Evolutionary conservation across 345 rosid species (phyloP), one percentile per base, ranked within the genome.

Genomic region (Syzygium aromaticum): DNA sequence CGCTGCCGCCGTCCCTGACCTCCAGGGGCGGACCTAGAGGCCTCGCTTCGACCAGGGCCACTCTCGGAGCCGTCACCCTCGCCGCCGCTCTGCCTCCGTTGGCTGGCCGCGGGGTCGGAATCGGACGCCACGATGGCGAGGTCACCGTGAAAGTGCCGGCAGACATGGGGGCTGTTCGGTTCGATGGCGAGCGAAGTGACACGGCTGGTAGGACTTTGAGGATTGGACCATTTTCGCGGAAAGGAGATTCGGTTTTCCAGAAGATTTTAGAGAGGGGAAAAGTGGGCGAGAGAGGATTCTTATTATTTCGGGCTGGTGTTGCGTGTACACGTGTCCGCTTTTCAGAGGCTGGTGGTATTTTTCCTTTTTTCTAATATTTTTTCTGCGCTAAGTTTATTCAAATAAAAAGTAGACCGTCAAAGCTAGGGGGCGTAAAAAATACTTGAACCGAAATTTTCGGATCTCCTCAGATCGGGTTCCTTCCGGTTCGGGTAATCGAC

Each of bases 31-130:
- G 77, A 84, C 64, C 63, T 33, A 46, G 64, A n/a, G 93, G 92
- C 59, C 89, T 87, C 19, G 94, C 90, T 85, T 92, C 92, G 82
- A 91, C 92, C 43, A 91, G 27, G 86, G 94, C 94, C 17, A 92
- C 92, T 46, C 92, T 88, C 85, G 89, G 87, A 64, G 52, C 67
- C 28, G 59, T n/a, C 16, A 88, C 85, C 22, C 77, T 77, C 82
- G 57, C 84, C 67, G 77, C 67, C 56, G 53, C 53, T 49, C 38
- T 78, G 33, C 85, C 52, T 15, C 52, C 85, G 51, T 49, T 59
- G 54, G 54, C 77, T 46, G 87, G 46, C 77, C 87, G 56, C 51
- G 85, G 49, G 10, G 19, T 51, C 77, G 59, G 89, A 80, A 54
- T 80, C 21, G 85, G 51, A 51, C 77, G 54, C 85, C 89, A 56